A percentile compares a stretch with the other conserved stretches of the same genome.
These are phyloP conservation scores for Byssothecium circinans DNA, from an alignment of 2,329 filamentous ascomycete species.

Conservation along the genomic window DNA sequence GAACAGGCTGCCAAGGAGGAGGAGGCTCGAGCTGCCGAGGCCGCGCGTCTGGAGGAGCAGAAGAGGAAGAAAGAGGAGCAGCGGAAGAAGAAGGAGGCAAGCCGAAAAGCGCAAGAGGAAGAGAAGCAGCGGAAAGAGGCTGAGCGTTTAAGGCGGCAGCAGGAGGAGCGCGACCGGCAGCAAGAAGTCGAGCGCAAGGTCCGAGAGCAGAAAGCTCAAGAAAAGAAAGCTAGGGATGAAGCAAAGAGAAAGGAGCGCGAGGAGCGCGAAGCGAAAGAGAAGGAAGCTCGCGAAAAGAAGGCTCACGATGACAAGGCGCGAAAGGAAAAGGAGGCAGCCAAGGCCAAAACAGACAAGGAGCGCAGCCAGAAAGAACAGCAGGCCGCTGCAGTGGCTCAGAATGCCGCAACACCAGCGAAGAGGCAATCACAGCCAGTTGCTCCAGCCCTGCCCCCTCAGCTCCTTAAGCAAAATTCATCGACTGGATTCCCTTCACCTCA, in stretches of 20 bases:
- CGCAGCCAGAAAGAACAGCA: slow-evolving; percentile 48
- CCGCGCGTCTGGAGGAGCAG: slow-evolving; percentile 78
- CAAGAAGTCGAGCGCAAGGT: slow-evolving; percentile 83
- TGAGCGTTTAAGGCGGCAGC: slow-evolving; percentile 74
- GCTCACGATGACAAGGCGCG: slow-evolving; percentile 59
- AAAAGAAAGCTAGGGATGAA: slow-evolving; percentile 74
- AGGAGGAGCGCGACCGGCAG: slow-evolving; percentile 84
- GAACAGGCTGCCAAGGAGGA: slow-evolving; percentile 88
- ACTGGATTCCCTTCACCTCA: slow-evolving; percentile 73
- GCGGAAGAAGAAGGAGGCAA: slow-evolving; percentile 85
- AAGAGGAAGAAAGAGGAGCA: slow-evolving; percentile 84
- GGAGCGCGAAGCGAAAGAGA: slow-evolving; percentile 64
- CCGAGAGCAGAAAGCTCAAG: slow-evolving; percentile 75
- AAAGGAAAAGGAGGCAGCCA: slow-evolving; percentile 61
- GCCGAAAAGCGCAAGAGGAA: slow-evolving; percentile 88
- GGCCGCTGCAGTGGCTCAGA: slow-evolving; percentile 34
- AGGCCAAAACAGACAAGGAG: slow-evolving; percentile 48
- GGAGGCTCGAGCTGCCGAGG: slow-evolving; percentile 72
- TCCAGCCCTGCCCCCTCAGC: slow-evolving; percentile 56
- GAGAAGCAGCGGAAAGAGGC: slow-evolving; percentile 82
- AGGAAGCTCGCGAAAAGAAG: slow-evolving; percentile 71
- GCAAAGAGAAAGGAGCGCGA: slow-evolving; percentile 77
- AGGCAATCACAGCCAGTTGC: slow-evolving; percentile 45
- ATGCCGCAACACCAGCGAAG: slow-evolving; percentile 28
- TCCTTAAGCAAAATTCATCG: slow-evolving; percentile 55